Conservation (phyloP, 2,329 filamentous ascomycete species). For the Raffaelea ambrosiae region DNA sequence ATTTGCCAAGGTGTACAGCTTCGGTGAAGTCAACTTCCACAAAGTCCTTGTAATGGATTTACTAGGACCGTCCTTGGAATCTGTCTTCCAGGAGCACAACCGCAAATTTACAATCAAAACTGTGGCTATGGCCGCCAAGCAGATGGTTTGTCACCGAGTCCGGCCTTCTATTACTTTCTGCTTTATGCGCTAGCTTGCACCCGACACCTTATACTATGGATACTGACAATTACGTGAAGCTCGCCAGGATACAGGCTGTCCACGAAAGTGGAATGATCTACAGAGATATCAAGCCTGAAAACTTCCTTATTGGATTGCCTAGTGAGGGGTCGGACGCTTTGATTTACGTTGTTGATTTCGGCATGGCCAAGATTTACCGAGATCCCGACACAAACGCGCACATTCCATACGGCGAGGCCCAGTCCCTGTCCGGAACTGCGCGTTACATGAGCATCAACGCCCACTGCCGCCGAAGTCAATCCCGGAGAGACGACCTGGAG, state of each 20-base stretch:
- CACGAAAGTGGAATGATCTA: slow-evolving; percentile 99
- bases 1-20: slow-evolving; percentile 10
- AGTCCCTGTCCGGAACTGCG: slow-evolving; percentile 91
- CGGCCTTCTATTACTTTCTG: background rate
- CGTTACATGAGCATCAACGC: slow-evolving; percentile 99
- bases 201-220: background rate
- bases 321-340: slow-evolving; percentile 86
- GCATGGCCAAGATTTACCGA: slow-evolving; percentile 98
- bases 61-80: slow-evolving; percentile 11
- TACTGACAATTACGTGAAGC: slow-evolving; percentile 34
- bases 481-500: slow-evolving; percentile 89
- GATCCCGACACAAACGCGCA: slow-evolving; percentile 99
- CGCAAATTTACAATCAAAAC: slow-evolving; percentile 11
- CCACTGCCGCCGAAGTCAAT: slow-evolving; percentile 91
- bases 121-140: slow-evolving; percentile 12
- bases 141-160: slow-evolving; percentile 12
- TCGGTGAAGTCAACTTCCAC: slow-evolving; percentile 13
- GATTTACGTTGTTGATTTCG: slow-evolving; percentile 96
- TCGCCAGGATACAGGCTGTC: slow-evolving; percentile 83
- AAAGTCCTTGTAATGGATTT: slow-evolving; percentile 15
- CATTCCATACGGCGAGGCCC: slow-evolving; percentile 92
- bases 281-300: slow-evolving; percentile 98
- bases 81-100: slow-evolving; percentile 6
- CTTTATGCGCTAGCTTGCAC: background rate
- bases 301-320: slow-evolving; percentile 91